Conservation (phyloP, 257 asterid genomes). For the Salvia splendens region DNA sequence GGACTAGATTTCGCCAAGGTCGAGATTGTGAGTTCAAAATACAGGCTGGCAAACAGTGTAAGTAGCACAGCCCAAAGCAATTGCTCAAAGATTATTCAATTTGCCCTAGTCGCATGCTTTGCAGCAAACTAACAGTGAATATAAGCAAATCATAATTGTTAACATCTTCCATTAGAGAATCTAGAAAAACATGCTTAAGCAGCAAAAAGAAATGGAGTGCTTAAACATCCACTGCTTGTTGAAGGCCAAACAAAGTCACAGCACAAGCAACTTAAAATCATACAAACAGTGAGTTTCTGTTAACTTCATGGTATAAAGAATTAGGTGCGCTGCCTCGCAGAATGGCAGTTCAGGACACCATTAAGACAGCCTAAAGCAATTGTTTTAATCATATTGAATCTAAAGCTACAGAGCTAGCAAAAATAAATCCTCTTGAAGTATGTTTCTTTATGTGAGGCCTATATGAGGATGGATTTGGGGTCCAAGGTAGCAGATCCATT, state of each 20-base stretch:
- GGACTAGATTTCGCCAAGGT: conserved; percentile 16
- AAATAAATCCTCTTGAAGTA: not conserved
- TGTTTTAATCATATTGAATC: not conserved
- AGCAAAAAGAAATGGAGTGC: not conserved
- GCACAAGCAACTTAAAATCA: not conserved
- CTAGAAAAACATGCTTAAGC: not conserved
- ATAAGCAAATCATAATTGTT: not conserved
- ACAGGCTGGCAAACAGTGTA: not conserved
- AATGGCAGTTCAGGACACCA: not conserved
- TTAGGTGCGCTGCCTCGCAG: not conserved
- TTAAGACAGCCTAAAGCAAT: not conserved
- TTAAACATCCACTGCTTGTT: conserved; percentile 2
- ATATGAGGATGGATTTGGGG: no score
- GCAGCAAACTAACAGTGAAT: not conserved
- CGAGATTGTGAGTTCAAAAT: not conserved
- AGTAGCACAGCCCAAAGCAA: not conserved
- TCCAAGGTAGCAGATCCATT: no score
- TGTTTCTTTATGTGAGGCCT: no score
- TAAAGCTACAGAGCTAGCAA: not conserved
- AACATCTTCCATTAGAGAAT: not conserved
- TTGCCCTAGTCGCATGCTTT: not conserved
- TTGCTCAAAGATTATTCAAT: not conserved
- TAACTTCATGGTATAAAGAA: not conserved
- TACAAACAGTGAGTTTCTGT: not conserved
- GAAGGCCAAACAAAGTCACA: conserved; percentile 2